phyloP scores from a whole-genome alignment of 768 basidiomycete genomes.

The Mycena polygramma region DNA sequence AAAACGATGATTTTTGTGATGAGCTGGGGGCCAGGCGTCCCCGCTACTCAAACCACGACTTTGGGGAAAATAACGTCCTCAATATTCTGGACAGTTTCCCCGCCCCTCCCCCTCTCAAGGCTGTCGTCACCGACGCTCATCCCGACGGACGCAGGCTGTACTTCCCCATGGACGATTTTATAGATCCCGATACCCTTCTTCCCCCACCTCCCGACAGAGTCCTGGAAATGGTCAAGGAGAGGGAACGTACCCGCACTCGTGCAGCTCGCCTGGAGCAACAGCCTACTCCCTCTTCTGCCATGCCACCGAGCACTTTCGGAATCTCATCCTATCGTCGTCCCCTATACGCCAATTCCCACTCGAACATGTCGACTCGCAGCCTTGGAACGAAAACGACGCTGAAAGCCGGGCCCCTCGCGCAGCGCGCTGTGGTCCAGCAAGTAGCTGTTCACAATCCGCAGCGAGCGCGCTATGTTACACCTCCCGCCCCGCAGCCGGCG shows the following conservation, averaged over 20 bases:
- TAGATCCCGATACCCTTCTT: constrained; percentile 14
- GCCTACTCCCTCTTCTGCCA: constrained; percentile 3
- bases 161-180: constrained; percentile 17
- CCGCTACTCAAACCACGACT: not conserved
- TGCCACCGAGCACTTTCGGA: not conserved
- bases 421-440: constrained; percentile 17
- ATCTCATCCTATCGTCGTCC: constrained; percentile 10
- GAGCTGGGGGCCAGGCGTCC: constrained; percentile 13
- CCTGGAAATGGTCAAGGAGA: constrained; percentile 13
- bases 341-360: constrained; percentile 16
- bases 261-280: constrained; percentile 21
- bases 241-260: constrained; percentile 16
- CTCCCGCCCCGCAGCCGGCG: constrained; percentile 10
- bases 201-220: constrained; percentile 31
- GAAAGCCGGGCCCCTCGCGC: constrained; percentile 13
- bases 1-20: not conserved
- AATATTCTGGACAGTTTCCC: constrained; percentile 27
- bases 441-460: not conserved
- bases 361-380: constrained; percentile 27
- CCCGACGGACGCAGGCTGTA: constrained; percentile 16
- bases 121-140: constrained; percentile 6
- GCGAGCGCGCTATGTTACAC: not conserved
- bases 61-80: not conserved
- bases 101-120: constrained; percentile 14
- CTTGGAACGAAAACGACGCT: constrained; percentile 10